phyloP scores from a whole-genome alignment of 768 basidiomycete genomes.

The Arthromyces matolae region DNA sequence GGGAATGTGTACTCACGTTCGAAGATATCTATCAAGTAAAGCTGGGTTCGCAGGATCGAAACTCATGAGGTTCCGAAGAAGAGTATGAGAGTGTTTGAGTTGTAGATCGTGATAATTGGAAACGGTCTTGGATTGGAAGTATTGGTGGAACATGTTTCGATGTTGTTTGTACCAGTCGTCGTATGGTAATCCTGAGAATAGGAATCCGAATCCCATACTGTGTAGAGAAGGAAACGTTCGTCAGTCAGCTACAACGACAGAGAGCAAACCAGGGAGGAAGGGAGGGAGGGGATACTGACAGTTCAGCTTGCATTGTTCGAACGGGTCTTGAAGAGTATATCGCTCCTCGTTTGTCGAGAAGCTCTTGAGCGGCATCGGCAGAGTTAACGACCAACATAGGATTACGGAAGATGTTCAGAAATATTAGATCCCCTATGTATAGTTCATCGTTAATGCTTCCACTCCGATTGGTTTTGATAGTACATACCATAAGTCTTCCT shows the following conservation, averaged over 20 bases:
- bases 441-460: too few relatives aligned
- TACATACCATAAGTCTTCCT: slow-evolving; percentile 5
- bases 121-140: slow-evolving; percentile 19
- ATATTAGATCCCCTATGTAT: slow-evolving; percentile 11
- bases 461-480: too few relatives aligned
- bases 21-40: slow-evolving; percentile 22
- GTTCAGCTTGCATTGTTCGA: slow-evolving; percentile 16
- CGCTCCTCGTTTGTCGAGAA: slow-evolving; percentile 43
- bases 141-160: slow-evolving; percentile 22
- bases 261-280: neutral
- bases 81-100: slow-evolving; percentile 18
- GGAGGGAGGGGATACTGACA: neutral
- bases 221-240: neutral
- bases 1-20: slow-evolving; percentile 18
- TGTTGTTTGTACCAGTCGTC: slow-evolving; percentile 21
- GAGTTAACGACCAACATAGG: slow-evolving; percentile 29
- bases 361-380: slow-evolving; percentile 30
- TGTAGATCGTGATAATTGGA: slow-evolving; percentile 19
- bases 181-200: slow-evolving; percentile 20
- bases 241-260: too few relatives aligned
- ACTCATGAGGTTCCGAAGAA: slow-evolving; percentile 20
- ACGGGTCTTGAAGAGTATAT: slow-evolving; percentile 34
- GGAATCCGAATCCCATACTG: slow-evolving; percentile 21
- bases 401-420: slow-evolving; percentile 7
- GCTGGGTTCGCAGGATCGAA: slow-evolving; percentile 14